A percentile compares a stretch with the other conserved stretches of the same genome.
phyloP scores from a whole-genome alignment of 1,139 yeast species.

The Nakaseomyces bracarensis region DNA sequence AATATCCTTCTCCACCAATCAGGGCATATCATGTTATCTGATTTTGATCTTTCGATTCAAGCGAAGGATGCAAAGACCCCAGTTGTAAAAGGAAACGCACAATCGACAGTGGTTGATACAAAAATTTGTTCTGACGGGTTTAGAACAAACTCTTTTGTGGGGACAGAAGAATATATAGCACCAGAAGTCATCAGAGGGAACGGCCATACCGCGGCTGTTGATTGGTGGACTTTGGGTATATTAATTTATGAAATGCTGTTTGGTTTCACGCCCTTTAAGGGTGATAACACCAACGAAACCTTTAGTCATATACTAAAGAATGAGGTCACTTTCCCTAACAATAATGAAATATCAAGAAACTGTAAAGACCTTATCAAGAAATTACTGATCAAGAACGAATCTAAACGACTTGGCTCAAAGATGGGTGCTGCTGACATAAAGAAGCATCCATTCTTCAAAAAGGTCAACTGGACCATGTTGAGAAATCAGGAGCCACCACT shows the following conservation, averaged over 20 bases:
- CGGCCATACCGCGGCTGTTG: constrained; percentile 98
- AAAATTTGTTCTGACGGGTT: constrained; percentile 94
- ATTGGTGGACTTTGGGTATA: constrained; percentile 98
- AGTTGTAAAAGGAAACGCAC: constrained; percentile 24
- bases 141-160: constrained; percentile 93
- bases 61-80: constrained; percentile 62
- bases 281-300: constrained; percentile 77
- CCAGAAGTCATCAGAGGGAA: constrained; percentile 96
- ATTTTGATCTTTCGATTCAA: constrained; percentile 90
- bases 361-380: constrained; percentile 77
- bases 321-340: constrained; percentile 61
- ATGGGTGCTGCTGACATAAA: constrained; percentile 94
- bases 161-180: constrained; percentile 96
- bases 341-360: constrained; percentile 52
- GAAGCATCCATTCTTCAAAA: constrained; percentile 81
- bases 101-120: constrained; percentile 52
- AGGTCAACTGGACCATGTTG: constrained; percentile 87
- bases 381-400: constrained; percentile 77
- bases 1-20: constrained; percentile 87
- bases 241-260: constrained; percentile 86
- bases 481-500: constrained; percentile 92
- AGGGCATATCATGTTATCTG: constrained; percentile 96
- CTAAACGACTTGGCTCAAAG: constrained; percentile 77
- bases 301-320: constrained; percentile 79
- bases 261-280: constrained; percentile 95